These are phyloP conservation scores for Inonotus obliquus DNA, from an alignment of 1,284 basidiomycete genomes.

Conservation along the genomic window DNA sequence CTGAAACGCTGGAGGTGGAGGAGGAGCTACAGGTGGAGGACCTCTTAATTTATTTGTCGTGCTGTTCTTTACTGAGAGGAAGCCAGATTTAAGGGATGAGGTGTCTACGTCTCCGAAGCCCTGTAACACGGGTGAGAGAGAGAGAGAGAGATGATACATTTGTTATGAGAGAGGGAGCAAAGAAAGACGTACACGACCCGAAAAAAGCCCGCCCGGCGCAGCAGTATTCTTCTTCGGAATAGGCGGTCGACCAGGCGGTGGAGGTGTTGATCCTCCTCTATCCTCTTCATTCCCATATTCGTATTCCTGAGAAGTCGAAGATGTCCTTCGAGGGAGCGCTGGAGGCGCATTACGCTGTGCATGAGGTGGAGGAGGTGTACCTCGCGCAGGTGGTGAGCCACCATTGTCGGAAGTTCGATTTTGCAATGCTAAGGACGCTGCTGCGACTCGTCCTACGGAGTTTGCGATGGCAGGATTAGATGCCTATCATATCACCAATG, in stretches of 20 bases:
- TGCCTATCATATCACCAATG: conserved; percentile 25
- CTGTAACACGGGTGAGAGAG: conserved; percentile 28
- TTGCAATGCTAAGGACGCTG: conserved; percentile 41
- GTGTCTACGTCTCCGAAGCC: conserved; percentile 57
- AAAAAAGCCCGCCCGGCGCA: conserved; percentile 6
- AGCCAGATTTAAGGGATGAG: conserved; percentile 46
- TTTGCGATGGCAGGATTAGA: conserved; percentile 33
- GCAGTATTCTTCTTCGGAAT: conserved; percentile 23
- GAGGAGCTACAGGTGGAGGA: conserved; percentile 33
- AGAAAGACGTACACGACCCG: background rate
- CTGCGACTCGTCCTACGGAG: conserved; percentile 45
- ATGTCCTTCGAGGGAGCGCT: conserved; percentile 39
- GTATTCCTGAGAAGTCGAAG: conserved; percentile 20
- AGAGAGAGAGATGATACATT: background rate
- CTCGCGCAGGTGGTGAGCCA: conserved; percentile 27
- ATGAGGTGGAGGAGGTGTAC: conserved; percentile 30
- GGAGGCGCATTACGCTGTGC: conserved; percentile 32
- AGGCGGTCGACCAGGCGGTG: conserved; percentile 22
- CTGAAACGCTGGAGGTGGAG: conserved; percentile 44
- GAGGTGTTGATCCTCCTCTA: background rate
- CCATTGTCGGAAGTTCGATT: conserved; percentile 12
- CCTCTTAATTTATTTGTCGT: conserved; percentile 36
- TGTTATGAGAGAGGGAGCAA: background rate
- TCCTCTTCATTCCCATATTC: background rate
- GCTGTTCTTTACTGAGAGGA: conserved; percentile 42